These are phyloP conservation scores for Fusarium sp. DNA, from an alignment of 2,329 filamentous ascomycete genomes.

Conservation along the genomic window DNA sequence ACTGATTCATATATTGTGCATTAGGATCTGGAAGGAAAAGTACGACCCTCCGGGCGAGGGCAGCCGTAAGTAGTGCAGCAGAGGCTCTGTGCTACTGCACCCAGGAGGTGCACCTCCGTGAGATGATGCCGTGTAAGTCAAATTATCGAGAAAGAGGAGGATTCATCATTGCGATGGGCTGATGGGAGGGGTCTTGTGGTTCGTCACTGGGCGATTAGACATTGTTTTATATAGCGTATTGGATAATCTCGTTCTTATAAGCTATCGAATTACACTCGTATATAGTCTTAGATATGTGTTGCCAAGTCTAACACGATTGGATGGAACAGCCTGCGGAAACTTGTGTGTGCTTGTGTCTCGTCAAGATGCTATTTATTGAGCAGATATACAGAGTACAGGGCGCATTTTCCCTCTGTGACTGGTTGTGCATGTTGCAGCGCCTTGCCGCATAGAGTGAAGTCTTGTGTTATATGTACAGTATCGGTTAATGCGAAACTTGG, in stretches of 20 bases:
- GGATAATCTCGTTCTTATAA: constrained; percentile 15
- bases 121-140: constrained; percentile 26
- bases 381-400: constrained; percentile 20
- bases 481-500: neutral
- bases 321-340: constrained; percentile 10
- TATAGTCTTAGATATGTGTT: constrained; percentile 5
- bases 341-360: constrained; percentile 19
- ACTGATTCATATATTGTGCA: constrained; percentile 35
- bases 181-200: constrained; percentile 5
- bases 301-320: neutral
- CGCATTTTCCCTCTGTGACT: constrained; percentile 9
- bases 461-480: constrained; percentile 1
- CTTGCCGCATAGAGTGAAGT: constrained; percentile 4
- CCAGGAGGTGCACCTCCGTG: constrained; percentile 14
- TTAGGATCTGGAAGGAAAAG: constrained; percentile 98
- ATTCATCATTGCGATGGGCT: constrained; percentile 1
- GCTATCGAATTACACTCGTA: neutral
- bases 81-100: constrained; percentile 24
- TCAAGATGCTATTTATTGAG: constrained; percentile 25
- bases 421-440: constrained; percentile 28
- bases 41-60: constrained; percentile 69
- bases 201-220: constrained; percentile 4
- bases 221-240: constrained; percentile 32
- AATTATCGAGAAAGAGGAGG: constrained; percentile 4
- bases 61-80: constrained; percentile 56